Conservation (phyloP, 2,329 filamentous ascomycete genomes). For the Thielaviopsis euricoi region DNA sequence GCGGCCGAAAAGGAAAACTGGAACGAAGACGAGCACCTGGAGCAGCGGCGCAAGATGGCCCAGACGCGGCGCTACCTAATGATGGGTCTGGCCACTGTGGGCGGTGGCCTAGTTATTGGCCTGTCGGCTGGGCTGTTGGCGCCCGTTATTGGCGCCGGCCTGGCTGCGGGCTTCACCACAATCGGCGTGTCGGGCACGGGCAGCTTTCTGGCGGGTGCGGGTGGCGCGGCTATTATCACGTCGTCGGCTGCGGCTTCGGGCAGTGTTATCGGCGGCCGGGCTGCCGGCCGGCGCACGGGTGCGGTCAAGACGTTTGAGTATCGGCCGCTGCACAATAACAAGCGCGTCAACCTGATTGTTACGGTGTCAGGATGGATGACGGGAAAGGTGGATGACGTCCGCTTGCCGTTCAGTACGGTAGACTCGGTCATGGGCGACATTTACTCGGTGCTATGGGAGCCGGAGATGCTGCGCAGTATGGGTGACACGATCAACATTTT, state of each 20-base stretch:
- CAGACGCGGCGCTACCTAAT: constrained; percentile 75
- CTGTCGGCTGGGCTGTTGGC: constrained; percentile 83
- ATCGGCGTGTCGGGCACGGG: constrained; percentile 83
- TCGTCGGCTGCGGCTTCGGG: constrained; percentile 76
- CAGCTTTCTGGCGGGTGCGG: constrained; percentile 78
- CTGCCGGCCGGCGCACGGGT: constrained; percentile 74
- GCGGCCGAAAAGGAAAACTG: constrained; percentile 87
- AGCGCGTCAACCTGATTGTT: constrained; percentile 86
- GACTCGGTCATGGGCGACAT: constrained; percentile 97
- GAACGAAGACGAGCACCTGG: constrained; percentile 93
- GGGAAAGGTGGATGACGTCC: constrained; percentile 90
- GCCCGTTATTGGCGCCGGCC: constrained; percentile 81
- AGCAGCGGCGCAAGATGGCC: constrained; percentile 63
- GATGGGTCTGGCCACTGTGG: constrained; percentile 94
- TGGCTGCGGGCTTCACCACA: constrained; percentile 87
- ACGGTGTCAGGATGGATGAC: constrained; percentile 98
- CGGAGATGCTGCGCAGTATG: constrained; percentile 94
- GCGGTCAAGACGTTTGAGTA: constrained; percentile 96
- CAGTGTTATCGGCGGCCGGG: constrained; percentile 68
- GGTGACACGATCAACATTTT: constrained; percentile 97
- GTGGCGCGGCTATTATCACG: constrained; percentile 86
- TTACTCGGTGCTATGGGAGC: constrained; percentile 94
- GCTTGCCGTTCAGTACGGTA: constrained; percentile 86
- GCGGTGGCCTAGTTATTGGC: constrained; percentile 86
- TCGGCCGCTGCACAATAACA: constrained; percentile 91